Base-by-base conservation (phyloP, 176 grass and related monocot genomes). In the Aegilops speltoides region DNA sequence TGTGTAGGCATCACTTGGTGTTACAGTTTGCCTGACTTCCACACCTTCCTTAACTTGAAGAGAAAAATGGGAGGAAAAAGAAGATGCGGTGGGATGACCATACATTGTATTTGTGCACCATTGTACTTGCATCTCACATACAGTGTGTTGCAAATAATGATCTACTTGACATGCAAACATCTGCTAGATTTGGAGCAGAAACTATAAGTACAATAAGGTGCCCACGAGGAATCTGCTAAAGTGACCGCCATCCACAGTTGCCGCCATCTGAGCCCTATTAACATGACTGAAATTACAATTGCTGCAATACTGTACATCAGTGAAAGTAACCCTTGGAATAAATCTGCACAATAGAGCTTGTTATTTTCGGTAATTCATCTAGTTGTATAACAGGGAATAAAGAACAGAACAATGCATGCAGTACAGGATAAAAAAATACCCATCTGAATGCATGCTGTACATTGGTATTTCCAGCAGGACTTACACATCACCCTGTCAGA, bases 1-100 rank as follows among this genome's bases (percentile, higher is more conserved):
- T 63, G 25, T 63, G 25, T 73, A 64, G 12, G 70, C n/a, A 56
- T 74, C 52, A 38, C 8, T 83, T 64, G n/a, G 10, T 65, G 68
- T 77, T 43, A 59, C 31, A 72, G 40, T 19, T 72, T 41, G 41
- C 38, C 37, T 15, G 13, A 78, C 64, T 68, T 68, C 32, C 62
- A 33, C 52, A n/a, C 59, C 23, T 79, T 88, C 70, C 46, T 88
- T 61, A 1, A 73, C 54, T 71, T 63, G 78, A 80, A 43, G 14
- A 22, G 38, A 25, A 43, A 40, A 33, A 59, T 68, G 67, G 62
- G 34, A 60, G 67, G 48, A 20, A 57, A 48, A 45, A 13, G 78
- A 43, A 13, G 78, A 45, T 12, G 31, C 5, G 11, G 6, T 87
- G 41, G 41, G 41, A 45, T 61, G 56, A 25, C 8, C 45, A 3